A percentile compares a stretch with the other conserved stretches of the same genome.
Conservation (phyloP, 108 stramenopile species). For the Cyclotella kingstonii region DNA sequence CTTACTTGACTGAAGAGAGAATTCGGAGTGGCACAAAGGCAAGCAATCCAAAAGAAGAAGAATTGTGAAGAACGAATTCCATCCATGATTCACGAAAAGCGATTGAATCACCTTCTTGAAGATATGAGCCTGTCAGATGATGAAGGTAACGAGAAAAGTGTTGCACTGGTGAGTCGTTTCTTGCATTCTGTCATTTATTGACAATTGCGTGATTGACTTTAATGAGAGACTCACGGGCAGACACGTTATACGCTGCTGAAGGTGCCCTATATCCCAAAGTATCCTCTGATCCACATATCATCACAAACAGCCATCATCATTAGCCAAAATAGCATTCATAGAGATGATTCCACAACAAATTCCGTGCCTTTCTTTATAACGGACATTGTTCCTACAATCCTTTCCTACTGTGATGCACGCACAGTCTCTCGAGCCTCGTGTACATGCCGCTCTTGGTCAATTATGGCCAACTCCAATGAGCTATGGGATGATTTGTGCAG, state of each 20-base stretch:
- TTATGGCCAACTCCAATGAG: constrained; percentile 30
- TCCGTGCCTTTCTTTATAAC: not conserved
- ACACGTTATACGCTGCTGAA: not conserved
- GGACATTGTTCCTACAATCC: constrained; percentile 46
- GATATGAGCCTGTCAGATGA: too few species aligned
- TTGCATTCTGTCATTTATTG: too few species aligned
- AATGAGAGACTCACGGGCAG: not conserved
- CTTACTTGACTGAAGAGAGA: too few species aligned
- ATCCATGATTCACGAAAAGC: too few species aligned
- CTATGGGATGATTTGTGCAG: constrained; percentile 51
- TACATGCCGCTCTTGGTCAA: constrained; percentile 35
- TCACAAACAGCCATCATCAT: not conserved
- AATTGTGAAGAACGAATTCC: too few species aligned
- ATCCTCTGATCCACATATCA: not conserved
- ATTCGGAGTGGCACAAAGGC: too few species aligned
- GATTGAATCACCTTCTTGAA: too few species aligned
- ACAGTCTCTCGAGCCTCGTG: constrained; percentile 43
- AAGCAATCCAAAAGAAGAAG: too few species aligned
- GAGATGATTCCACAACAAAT: not conserved
- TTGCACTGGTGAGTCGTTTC: constrained; percentile 9
- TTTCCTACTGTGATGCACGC: constrained; percentile 45
- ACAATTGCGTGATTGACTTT: not conserved
- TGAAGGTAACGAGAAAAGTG: not conserved
- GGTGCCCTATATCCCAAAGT: constrained; percentile 12
- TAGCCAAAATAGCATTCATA: not conserved